phyloP scores from a whole-genome alignment of 306 rosid genomes.

The barrel medic (Medicago truncatula) region MtrunA17r5.0-ANR NC_053046.1:28599501-28600000 shows the following conservation, averaged over 20 bases:
- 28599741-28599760: background rate
- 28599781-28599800: background rate
- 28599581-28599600: too few relatives aligned
- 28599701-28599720: background rate
- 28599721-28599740: background rate
- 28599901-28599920: background rate
- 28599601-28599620: background rate
- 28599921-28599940: background rate
- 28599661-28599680: background rate
- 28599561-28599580: too few relatives aligned
- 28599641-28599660: background rate
- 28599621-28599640: background rate
- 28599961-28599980: too few relatives aligned
- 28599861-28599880: background rate
- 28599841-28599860: background rate
- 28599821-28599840: background rate
- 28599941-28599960: too few relatives aligned
- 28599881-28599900: background rate
- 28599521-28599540: too few relatives aligned
- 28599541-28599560: too few relatives aligned
- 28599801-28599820: background rate
- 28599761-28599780: background rate
- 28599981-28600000: too few relatives aligned
- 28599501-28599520: too few relatives aligned
- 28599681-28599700: background rate